Percentiles rank a stretch among this genome's conserved stretches.
phyloP scores from a whole-genome alignment of 2,329 filamentous ascomycete species.

The Alternaria tenuissima region DNA sequence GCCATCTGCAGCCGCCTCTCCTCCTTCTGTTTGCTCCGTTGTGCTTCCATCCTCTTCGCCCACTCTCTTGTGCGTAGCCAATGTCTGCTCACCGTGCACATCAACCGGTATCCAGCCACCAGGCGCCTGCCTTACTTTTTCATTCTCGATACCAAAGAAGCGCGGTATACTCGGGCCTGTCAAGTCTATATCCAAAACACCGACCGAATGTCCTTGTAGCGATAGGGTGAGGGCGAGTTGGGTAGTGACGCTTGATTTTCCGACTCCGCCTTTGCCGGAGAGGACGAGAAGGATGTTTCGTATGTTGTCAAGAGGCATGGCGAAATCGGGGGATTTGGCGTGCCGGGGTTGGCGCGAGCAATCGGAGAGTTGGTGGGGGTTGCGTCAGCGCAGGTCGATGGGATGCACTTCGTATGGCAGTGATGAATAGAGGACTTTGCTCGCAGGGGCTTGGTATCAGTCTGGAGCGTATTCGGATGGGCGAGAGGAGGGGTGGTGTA shows the following conservation, averaged over 20 bases:
- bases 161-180: constrained; percentile 96
- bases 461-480: constrained; percentile 23
- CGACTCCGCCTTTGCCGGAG: constrained; percentile 96
- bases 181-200: constrained; percentile 94
- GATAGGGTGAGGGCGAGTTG: constrained; percentile 92
- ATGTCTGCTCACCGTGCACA: constrained; percentile 69
- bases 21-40: background rate
- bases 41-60: constrained; percentile 1
- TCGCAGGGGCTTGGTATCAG: constrained; percentile 18
- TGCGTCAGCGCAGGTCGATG: background rate
- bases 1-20: constrained; percentile 6
- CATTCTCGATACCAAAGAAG: constrained; percentile 87
- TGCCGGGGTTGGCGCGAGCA: background rate
- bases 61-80: constrained; percentile 22
- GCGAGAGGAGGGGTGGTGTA: background rate
- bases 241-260: constrained; percentile 97
- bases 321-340: constrained; percentile 17
- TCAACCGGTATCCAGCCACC: constrained; percentile 91
- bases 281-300: constrained; percentile 84
- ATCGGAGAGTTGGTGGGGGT: background rate
- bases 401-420: background rate
- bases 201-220: constrained; percentile 85
- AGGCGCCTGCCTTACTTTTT: constrained; percentile 89
- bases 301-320: constrained; percentile 73
- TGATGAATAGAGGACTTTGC: too few relatives aligned